phyloP scores from a whole-genome alignment of 1,284 basidiomycete genomes.

The Ganoderma sp. region DNA sequence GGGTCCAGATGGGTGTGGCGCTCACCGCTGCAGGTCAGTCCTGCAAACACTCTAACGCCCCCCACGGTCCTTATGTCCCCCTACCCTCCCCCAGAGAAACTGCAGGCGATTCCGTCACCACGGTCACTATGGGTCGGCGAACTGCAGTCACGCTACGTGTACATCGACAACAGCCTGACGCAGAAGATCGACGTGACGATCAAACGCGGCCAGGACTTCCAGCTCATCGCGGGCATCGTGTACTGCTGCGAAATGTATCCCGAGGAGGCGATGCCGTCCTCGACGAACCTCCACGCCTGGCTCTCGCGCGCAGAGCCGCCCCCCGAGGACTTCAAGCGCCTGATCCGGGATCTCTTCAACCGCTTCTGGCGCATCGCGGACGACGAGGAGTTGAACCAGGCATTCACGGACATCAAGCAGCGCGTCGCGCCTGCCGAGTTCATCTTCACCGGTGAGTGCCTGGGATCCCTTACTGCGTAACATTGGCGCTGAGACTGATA shows the following conservation, averaged over 20 bases:
- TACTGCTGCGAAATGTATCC: conserved; percentile 65
- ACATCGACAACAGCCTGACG: conserved; percentile 57
- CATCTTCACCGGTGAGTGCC: conserved; percentile 65
- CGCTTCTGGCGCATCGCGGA: conserved; percentile 60
- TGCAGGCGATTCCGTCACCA: conserved; percentile 71
- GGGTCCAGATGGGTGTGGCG: conserved; percentile 77
- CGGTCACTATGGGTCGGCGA: conserved; percentile 62
- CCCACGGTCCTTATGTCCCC: background rate
- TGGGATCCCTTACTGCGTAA: too few relatives aligned
- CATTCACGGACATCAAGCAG: conserved; percentile 56
- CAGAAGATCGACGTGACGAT: conserved; percentile 61
- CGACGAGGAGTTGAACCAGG: conserved; percentile 44
- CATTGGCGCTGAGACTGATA: too few relatives aligned
- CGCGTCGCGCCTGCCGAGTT: conserved; percentile 78
- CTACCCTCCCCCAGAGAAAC: conserved; percentile 56
- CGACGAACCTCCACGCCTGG: conserved; percentile 64
- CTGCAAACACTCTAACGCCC: background rate
- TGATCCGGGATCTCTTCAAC: conserved; percentile 56
- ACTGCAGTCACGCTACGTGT: conserved; percentile 58
- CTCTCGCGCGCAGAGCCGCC: conserved; percentile 54
- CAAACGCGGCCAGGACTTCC: conserved; percentile 71
- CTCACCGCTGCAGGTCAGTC: conserved; percentile 66
- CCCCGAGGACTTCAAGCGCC: conserved; percentile 49
- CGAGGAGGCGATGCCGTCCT: conserved; percentile 54
- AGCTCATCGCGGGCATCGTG: conserved; percentile 67